Percentiles rank a stretch among this genome's conserved stretches.
phyloP scores from a whole-genome alignment of 192 early-diverging fungal genomes.

The Mortierella alpina region DNA sequence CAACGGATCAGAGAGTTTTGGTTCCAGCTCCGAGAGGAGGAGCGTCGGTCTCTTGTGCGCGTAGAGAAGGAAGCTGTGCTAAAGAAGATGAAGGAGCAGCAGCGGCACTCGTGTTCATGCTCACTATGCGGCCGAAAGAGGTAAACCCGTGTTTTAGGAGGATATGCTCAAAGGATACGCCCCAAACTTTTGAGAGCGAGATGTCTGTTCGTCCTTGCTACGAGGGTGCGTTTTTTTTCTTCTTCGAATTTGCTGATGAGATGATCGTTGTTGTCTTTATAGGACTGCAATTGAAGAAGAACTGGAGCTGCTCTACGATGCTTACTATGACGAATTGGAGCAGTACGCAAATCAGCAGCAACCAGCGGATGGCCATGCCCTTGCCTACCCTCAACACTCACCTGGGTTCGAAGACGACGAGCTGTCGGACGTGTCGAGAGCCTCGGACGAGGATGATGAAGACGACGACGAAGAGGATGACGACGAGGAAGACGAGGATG shows the following conservation, averaged over 20 bases:
- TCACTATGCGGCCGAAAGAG: constrained; percentile 84
- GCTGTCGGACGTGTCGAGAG: constrained; percentile 56
- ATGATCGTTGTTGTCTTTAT: constrained; percentile 1
- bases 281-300: constrained; percentile 88
- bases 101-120: constrained; percentile 86
- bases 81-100: constrained; percentile 92
- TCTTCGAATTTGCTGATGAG: constrained; percentile 13
- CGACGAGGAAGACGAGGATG: constrained; percentile 64
- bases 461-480: constrained; percentile 63
- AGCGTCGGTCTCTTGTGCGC: constrained; percentile 81
- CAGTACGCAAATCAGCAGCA: constrained; percentile 85
- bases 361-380: constrained; percentile 46
- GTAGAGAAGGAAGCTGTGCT: constrained; percentile 89
- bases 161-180: neutral
- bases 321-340: constrained; percentile 90
- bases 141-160: constrained; percentile 54
- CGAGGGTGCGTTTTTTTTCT: constrained; percentile 13
- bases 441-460: constrained; percentile 56
- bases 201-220: neutral
- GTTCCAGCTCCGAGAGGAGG: constrained; percentile 83
- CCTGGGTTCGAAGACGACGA: constrained; percentile 50
- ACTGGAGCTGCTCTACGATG: constrained; percentile 86
- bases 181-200: too few relatives aligned
- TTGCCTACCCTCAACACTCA: constrained; percentile 57
- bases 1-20: constrained; percentile 87